phyloP scores from a whole-genome alignment of 2,329 filamentous ascomycete genomes.

The Cladosporium oxysporum region DNA sequence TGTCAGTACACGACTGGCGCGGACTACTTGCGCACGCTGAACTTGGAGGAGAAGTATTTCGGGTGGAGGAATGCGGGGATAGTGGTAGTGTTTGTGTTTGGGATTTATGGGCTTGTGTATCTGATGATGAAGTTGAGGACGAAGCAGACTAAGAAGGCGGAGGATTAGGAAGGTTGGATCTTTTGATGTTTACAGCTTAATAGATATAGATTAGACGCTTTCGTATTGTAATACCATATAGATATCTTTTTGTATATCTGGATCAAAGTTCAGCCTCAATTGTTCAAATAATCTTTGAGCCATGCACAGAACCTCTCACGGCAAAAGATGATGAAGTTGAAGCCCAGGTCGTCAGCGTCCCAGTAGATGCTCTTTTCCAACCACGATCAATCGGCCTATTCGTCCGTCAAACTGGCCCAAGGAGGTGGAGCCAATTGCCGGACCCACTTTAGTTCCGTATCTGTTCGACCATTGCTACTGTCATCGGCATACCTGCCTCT shows the following conservation, averaged over 20 bases:
- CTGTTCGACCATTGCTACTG: no score
- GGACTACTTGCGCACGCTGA: conserved; percentile 62
- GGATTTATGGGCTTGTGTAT: conserved; percentile 22
- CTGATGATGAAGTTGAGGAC: conserved; percentile 45
- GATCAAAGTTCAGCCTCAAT: no score
- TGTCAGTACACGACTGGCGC: conserved; percentile 61
- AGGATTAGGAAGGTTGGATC: conserved; percentile 24
- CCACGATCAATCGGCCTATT: no score
- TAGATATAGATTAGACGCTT: not conserved
- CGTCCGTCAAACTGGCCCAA: no score
- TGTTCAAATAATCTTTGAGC: no score
- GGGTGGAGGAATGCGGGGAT: conserved; percentile 68
- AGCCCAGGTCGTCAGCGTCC: no score
- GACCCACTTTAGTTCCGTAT: no score
- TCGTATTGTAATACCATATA: not conserved
- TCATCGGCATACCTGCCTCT: no score
- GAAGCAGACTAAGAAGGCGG: conserved; percentile 44
- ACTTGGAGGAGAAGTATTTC: conserved; percentile 61
- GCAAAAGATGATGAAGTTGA: no score
- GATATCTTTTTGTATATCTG: not conserved
- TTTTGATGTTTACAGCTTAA: not conserved
- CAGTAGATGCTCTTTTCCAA: no score
- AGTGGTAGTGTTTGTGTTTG: conserved; percentile 54
- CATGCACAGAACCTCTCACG: no score
- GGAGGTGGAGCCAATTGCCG: no score